Conservation (phyloP, 2,329 filamentous ascomycete species). For the Stagonosporopsis cucurbitacearum region DNA sequence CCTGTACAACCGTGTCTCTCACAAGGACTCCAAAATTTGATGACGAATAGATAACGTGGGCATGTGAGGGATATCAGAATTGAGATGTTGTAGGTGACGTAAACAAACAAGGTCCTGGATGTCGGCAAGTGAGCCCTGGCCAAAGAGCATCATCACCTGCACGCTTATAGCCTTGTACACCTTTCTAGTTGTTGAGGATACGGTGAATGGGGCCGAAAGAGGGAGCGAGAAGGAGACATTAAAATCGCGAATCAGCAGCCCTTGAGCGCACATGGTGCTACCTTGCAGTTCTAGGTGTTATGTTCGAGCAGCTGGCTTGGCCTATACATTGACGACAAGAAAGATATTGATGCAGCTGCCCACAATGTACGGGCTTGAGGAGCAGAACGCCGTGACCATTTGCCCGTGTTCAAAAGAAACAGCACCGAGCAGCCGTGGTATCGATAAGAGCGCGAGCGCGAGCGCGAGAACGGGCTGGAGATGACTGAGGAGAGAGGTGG, state of each 20-base stretch:
- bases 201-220: conserved; percentile 6
- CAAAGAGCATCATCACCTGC: background rate
- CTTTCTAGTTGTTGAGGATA: conserved; percentile 8
- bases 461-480: conserved; percentile 10
- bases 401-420: background rate
- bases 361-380: background rate
- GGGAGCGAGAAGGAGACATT: conserved; percentile 6
- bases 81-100: conserved; percentile 13
- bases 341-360: background rate
- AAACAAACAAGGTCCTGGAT: conserved; percentile 9
- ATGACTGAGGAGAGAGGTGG: conserved; percentile 12
- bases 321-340: background rate
- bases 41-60: background rate
- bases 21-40: background rate
- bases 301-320: background rate
- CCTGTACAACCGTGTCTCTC: background rate
- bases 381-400: background rate
- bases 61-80: conserved; percentile 1
- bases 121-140: conserved; percentile 9
- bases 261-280: conserved; percentile 7
- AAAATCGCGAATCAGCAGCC: conserved; percentile 7
- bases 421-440: background rate
- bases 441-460: conserved; percentile 13
- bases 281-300: conserved; percentile 8
- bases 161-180: conserved; percentile 11